Evolutionary conservation across 1,284 basidiomycete species (phyloP), one percentile per base, ranked within the genome.

Genomic region (Puccinia horiana): DNA sequence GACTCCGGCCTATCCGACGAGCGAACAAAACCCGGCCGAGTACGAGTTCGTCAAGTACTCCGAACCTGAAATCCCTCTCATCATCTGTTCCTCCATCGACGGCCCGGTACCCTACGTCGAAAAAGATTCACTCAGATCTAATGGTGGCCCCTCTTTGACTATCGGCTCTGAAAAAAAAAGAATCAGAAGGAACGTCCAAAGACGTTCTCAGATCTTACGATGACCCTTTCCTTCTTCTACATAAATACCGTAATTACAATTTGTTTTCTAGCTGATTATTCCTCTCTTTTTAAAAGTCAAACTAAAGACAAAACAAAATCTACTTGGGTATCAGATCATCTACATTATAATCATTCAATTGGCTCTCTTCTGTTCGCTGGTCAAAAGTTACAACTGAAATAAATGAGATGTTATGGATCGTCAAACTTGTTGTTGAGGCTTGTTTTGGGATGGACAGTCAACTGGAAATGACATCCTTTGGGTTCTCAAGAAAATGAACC

Each of bases 111-210:
- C 74, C 12, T 76, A 76, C 32, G 23, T 76, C 44, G 74, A 76
- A 29, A 58, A 76, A 37, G 56, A 76, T 26, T 18, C 40, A 2
- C 42, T 76, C 11, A 40, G 42, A 20, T 18, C 32, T 44, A 61
- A 37, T 20, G 32, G 18, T 18, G 18, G 2, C 32, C 5, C 35
- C 37, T 56, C 72, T 20, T 56, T 56, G 20, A 61, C 56, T 9
- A 63, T 76, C 32, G 54, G 56, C 40, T 61, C 44, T 29, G 74
- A 63, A 14, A 76, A 44, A 26, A 76, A 76, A 63, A 58, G 56
- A 47, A 40, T 76, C 40, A 76, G 74, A 26, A 76, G 74, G 44
- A 76, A 76, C 44, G 40, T 76, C 56, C 74, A 76, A 63, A 61
- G 74, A 63, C 35, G 74, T 20, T 76, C 74, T 63, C 74, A 76